phyloP scores from a whole-genome alignment of 495 filamentous ascomycete species.

The Bacidia rubella region DNA sequence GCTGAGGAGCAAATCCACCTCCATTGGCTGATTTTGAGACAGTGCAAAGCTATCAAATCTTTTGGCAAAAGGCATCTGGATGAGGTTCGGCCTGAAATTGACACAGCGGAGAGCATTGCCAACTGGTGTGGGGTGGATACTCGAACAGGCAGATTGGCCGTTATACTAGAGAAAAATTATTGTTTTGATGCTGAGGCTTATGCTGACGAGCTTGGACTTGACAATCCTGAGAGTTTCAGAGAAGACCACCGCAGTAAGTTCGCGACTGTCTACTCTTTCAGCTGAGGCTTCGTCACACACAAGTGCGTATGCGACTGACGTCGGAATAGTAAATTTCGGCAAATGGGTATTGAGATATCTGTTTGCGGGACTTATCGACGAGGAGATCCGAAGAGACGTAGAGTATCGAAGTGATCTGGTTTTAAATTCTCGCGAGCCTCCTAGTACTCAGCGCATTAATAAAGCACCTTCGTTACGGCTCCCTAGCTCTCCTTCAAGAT shows the following conservation, averaged over 20 bases:
- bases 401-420: slow-evolving; percentile 53
- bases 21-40: slow-evolving; percentile 2
- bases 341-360: slow-evolving; percentile 95
- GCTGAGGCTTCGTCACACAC: neutral
- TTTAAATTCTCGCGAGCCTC: slow-evolving; percentile 42
- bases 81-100: slow-evolving; percentile 76
- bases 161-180: slow-evolving; percentile 84
- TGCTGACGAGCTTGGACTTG: slow-evolving; percentile 66
- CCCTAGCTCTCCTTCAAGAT: slow-evolving; percentile 34
- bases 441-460: slow-evolving; percentile 37
- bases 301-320: neutral
- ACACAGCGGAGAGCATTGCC: slow-evolving; percentile 74
- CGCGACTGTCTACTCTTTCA: neutral
- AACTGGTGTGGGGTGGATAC: slow-evolving; percentile 95
- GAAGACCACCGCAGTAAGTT: slow-evolving; percentile 88
- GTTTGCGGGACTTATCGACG: slow-evolving; percentile 77
- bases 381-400: slow-evolving; percentile 73
- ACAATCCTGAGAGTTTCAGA: slow-evolving; percentile 62
- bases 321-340: slow-evolving; percentile 68
- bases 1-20: slow-evolving; percentile 8
- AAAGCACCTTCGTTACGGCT: slow-evolving; percentile 56
- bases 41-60: slow-evolving; percentile 73
- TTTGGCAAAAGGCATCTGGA: slow-evolving; percentile 92
- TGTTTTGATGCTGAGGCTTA: slow-evolving; percentile 98
- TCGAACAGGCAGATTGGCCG: slow-evolving; percentile 77